These are phyloP conservation scores for Fraxinus latifolia DNA, from an alignment of 305 asterid genomes.

Conservation along the genomic window DNA sequence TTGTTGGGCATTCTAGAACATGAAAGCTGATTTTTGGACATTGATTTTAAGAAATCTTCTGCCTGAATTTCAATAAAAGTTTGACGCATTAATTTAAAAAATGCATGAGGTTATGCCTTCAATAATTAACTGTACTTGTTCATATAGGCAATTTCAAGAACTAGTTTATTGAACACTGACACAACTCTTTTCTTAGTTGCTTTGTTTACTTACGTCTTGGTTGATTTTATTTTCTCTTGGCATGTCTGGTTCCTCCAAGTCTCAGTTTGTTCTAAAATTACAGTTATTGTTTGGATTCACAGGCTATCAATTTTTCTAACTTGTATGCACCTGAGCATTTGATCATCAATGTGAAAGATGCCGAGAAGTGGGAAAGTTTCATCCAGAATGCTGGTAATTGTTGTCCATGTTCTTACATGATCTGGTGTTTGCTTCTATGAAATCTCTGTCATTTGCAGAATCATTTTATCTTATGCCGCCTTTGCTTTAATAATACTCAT, in stretches of 20 bases:
- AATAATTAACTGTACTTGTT: background rate
- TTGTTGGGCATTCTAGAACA: background rate
- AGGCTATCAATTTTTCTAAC: constrained; percentile 89
- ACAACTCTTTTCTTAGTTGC: background rate
- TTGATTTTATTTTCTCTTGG: constrained; percentile 13
- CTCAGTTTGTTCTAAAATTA: background rate
- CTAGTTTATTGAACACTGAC: background rate
- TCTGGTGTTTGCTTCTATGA: constrained; percentile 5
- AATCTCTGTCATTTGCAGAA: background rate
- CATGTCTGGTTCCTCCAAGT: background rate
- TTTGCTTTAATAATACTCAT: constrained; percentile 3
- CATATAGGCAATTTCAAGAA: constrained; percentile 4
- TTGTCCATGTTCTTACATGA: background rate
- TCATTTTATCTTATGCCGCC: background rate
- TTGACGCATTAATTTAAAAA: background rate
- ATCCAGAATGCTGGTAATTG: constrained; percentile 88
- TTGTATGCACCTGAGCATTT: constrained; percentile 93
- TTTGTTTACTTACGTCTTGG: constrained; percentile 6
- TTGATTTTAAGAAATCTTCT: background rate
- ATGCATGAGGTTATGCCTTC: background rate
- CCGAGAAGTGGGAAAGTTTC: constrained; percentile 88
- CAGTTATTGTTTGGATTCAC: constrained; percentile 25
- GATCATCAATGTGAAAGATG: constrained; percentile 85
- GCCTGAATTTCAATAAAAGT: background rate
- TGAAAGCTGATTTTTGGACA: background rate